These are phyloP conservation scores for Apiospora sp. DNA, from an alignment of 2,329 filamentous ascomycete genomes.

Conservation along the genomic window DNA sequence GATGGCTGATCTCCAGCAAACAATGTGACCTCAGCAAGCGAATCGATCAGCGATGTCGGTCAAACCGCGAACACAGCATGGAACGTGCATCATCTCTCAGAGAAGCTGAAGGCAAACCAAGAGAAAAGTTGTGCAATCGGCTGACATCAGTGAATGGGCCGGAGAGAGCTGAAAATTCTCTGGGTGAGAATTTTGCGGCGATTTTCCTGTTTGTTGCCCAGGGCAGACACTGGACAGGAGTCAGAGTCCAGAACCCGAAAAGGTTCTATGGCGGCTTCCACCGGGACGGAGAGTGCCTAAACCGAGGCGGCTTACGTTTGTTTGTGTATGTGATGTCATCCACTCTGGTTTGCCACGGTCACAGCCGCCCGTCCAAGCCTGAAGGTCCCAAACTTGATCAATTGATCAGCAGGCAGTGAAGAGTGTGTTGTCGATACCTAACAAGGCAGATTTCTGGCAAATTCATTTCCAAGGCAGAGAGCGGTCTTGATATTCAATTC, in stretches of 20 bases:
- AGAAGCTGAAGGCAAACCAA: neutral
- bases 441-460: neutral
- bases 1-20: neutral
- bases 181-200: neutral
- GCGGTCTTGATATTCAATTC: neutral
- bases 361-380: neutral
- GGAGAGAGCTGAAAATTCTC: neutral
- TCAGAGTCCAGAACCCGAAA: neutral
- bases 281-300: constrained; percentile 17
- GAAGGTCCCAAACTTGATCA: neutral
- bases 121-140: neutral
- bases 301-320: constrained; percentile 1
- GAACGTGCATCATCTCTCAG: neutral
- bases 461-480: neutral
- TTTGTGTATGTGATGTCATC: constrained; percentile 11
- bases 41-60: neutral
- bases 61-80: neutral
- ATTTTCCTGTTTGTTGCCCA: neutral
- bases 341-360: constrained; percentile 2
- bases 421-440: neutral
- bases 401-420: neutral
- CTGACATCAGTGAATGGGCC: neutral
- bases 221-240: neutral
- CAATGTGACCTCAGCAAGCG: constrained; percentile 3
- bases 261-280: constrained; percentile 15